phyloP scores from a whole-genome alignment of 805 yeast genomes.

The Suhomyces faveliae region DNA sequence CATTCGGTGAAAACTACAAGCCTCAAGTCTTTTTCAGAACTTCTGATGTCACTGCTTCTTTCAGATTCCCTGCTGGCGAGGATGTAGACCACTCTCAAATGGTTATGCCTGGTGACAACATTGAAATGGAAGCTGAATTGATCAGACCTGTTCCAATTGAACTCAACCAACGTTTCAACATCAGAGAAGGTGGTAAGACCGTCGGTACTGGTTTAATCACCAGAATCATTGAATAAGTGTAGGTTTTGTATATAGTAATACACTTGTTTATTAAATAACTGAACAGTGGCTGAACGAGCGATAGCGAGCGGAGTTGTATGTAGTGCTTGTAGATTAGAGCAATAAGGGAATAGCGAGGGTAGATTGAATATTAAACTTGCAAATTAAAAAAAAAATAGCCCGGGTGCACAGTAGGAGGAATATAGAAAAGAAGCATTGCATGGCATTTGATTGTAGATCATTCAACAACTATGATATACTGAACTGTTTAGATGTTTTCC shows the following conservation, averaged over 20 bases:
- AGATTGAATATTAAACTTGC: no score
- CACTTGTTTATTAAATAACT: conserved; percentile 1
- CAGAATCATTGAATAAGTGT: conserved; percentile 67
- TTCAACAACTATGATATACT: no score
- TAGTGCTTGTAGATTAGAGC: no score
- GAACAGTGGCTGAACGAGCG: no score
- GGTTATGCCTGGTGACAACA: conserved; percentile 97
- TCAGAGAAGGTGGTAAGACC: conserved; percentile 99
- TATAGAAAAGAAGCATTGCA: no score
- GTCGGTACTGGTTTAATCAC: conserved; percentile 99
- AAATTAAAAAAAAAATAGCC: no score
- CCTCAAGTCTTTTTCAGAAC: conserved; percentile 98
- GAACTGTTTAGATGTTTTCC: no score
- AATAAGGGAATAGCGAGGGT: no score
- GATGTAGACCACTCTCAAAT: conserved; percentile 82
- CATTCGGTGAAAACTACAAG: conserved; percentile 95
- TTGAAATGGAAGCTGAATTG: conserved; percentile 91
- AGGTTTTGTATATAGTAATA: conserved; percentile 4
- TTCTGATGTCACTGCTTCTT: conserved; percentile 87
- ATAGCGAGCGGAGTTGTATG: no score
- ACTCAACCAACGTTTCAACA: conserved; percentile 96
- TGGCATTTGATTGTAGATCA: no score
- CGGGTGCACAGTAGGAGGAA: no score
- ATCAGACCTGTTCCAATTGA: conserved; percentile 91
- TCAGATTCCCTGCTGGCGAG: conserved; percentile 78